Base-by-base conservation (phyloP, 2,329 filamentous ascomycete species). In the Coleophoma eucalyptorum region DNA sequence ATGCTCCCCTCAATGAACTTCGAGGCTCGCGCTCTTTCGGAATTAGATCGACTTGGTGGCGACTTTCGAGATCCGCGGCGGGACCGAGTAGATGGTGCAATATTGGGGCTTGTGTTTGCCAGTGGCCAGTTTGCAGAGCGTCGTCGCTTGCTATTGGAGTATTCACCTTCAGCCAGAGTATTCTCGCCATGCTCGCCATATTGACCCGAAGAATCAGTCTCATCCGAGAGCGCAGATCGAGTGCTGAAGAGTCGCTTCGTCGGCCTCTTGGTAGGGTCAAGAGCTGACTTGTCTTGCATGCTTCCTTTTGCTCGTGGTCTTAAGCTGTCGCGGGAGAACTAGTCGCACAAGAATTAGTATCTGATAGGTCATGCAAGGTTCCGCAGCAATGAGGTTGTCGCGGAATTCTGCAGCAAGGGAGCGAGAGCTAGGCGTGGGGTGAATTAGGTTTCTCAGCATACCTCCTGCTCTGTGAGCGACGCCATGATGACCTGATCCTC, bases 1-100 rank as follows among this genome's bases (percentile, higher is more conserved):
- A 96, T 93, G 62, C 87, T 93, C 38, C 87, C 91, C 70, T 96
- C 91, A 35, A 80, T 68, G 58, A 87, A 87, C 49, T 71, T 86
- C 62, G 79, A 95, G 75, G 70, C 83, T 65, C 72, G 81, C 73
- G 58, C 69, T 53, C 71, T 65, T 52, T 21, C 13, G 7, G 69
- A 65, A 54, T 65, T 32, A 52, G 62, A 64, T 45, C 56, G 58
- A 7, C 54, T 53, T 42, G 34, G 51, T 47, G 51, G 52, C 11
- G 41, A 59, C 54, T 12, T 55, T 50, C 54, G 53, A 60, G 62
- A 48, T 49, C 50, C 44, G n/a, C 55, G 49, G 21, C 56, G 50
- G 15, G 33, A 38, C 52, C 54, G 53, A 19, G 53, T 43, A 26
- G 50, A 35, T 33, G 53, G 19, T 13, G 44, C 34, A 43, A n/a